These are phyloP conservation scores for Basipetospora chlamydospora DNA, from an alignment of 2,329 filamentous ascomycete genomes.

Conservation along the genomic window DNA sequence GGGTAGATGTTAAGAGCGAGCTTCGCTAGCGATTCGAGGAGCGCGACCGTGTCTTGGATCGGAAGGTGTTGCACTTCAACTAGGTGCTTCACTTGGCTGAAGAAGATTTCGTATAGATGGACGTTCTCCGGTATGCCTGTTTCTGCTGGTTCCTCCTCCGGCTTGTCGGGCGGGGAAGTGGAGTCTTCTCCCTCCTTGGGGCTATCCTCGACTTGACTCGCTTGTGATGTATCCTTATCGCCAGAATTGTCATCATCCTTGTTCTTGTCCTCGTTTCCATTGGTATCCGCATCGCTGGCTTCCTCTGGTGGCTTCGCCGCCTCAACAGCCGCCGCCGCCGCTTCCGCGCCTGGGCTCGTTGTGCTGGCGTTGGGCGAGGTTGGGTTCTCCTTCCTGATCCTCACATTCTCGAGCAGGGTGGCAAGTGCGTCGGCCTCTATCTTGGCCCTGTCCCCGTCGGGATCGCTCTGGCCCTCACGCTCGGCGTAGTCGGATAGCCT, in stretches of 20 bases:
- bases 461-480: conserved; percentile 61
- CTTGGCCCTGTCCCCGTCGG: conserved; percentile 56
- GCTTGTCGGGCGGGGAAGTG: conserved; percentile 32
- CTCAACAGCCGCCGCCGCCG: background rate
- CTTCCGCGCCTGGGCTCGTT: conserved; percentile 6
- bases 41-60: conserved; percentile 85
- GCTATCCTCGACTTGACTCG: no score
- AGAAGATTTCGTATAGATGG: conserved; percentile 93
- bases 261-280: conserved; percentile 11
- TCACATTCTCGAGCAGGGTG: conserved; percentile 63
- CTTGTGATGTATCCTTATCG: conserved; percentile 23
- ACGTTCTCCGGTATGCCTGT: conserved; percentile 56
- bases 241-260: conserved; percentile 18
- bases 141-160: conserved; percentile 13
- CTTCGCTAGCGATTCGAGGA: conserved; percentile 87
- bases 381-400: conserved; percentile 43
- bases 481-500: conserved; percentile 89
- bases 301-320: conserved; percentile 2
- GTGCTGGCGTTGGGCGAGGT: conserved; percentile 8
- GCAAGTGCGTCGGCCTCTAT: conserved; percentile 73
- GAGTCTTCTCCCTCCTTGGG: conserved; percentile 22
- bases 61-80: conserved; percentile 83
- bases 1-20: conserved; percentile 94
- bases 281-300: conserved; percentile 16
- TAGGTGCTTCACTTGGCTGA: conserved; percentile 85